Base-by-base conservation (phyloP, 331 rosid genomes). In the Acacia pycnantha region DNA sequence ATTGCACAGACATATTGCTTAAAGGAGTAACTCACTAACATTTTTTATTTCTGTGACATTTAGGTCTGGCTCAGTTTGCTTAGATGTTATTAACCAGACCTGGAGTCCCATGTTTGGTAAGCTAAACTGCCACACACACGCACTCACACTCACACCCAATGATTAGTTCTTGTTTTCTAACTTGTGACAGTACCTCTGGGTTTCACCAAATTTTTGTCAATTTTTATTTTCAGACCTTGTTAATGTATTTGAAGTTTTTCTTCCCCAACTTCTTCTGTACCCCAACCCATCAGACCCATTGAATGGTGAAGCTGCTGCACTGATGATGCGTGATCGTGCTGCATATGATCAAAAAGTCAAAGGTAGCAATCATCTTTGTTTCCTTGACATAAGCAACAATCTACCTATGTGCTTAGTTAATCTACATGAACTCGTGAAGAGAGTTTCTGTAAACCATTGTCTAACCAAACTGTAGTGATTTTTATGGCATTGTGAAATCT, bases 31-130 rank as follows among this genome's bases (percentile, higher is more conserved):
- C 79, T 77, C 65, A 71, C 82, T 83, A 16, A 83, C 74, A 68
- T 70, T 81, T 43, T 78, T 19, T 50, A 3, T 3, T 43, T 72
- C 64, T 79, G 70, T 84, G 86, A 74, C 62, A 79, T 85, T 80
- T 86, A 94, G 98, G 97, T 91, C 94, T 59, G 97, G 98, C 69
- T 88, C 97, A 29, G 93, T 95, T 84, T 95, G 98, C 89, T 90
- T 93, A 71, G 97, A 95, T 84, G 98, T 95, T 87, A 91, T 95
- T 79, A 95, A 93, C 88, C 94, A 95, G 90, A 93, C 90, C 53
- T 95, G 98, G 98, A 95, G 97, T 89, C 98, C 98, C 51, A 91
- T 93, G 98, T 95, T 87, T 83, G 98, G 98, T 91, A 79, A 74
- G 90, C 37, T 44, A 80, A 22, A 74, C 37, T 37, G 89, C 31